These are phyloP conservation scores for Infundibulicybe gibba DNA, from an alignment of 768 basidiomycete genomes.

Conservation along the genomic window DNA sequence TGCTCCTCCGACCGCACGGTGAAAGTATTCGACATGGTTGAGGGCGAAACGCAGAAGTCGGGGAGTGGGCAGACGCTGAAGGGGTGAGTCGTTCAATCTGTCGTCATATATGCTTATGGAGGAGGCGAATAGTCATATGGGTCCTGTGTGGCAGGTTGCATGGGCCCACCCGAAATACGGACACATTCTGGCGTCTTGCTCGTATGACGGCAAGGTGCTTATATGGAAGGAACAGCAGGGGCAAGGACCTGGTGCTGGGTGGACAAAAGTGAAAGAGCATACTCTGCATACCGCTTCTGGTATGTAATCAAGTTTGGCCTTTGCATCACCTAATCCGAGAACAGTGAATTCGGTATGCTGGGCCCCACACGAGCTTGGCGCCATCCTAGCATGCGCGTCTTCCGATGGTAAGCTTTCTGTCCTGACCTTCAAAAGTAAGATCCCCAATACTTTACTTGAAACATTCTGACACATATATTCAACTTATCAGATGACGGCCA, in stretches of 20 bases:
- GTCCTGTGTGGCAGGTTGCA: slow-evolving; percentile 96
- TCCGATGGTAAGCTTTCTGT: slow-evolving; percentile 98
- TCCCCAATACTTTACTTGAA: neutral
- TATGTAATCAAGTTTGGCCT: slow-evolving; percentile 21
- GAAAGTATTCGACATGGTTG: slow-evolving; percentile 91
- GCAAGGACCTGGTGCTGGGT: slow-evolving; percentile 54
- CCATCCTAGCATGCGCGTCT: slow-evolving; percentile 94
- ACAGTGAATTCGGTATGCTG: slow-evolving; percentile 96
- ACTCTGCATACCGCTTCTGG: slow-evolving; percentile 91
- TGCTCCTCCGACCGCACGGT: slow-evolving; percentile 96
- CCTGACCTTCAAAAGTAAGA: slow-evolving; percentile 90
- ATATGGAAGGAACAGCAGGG: slow-evolving; percentile 93
- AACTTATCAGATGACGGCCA: slow-evolving; percentile 80
- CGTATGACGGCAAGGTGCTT: slow-evolving; percentile 96
- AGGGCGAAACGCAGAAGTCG: slow-evolving; percentile 73
- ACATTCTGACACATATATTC: neutral
- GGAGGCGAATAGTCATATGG: slow-evolving; percentile 67
- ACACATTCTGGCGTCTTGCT: slow-evolving; percentile 94
- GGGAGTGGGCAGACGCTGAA: slow-evolving; percentile 68
- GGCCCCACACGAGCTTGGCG: slow-evolving; percentile 98
- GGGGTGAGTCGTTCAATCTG: slow-evolving; percentile 43
- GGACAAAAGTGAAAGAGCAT: slow-evolving; percentile 97
- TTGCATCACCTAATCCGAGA: neutral
- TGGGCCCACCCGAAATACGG: slow-evolving; percentile 99
- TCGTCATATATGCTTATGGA: neutral